These are phyloP conservation scores for Saccharomyces hybrid DNA, from an alignment of 1,139 yeast species.

Conservation along the genomic window DNA sequence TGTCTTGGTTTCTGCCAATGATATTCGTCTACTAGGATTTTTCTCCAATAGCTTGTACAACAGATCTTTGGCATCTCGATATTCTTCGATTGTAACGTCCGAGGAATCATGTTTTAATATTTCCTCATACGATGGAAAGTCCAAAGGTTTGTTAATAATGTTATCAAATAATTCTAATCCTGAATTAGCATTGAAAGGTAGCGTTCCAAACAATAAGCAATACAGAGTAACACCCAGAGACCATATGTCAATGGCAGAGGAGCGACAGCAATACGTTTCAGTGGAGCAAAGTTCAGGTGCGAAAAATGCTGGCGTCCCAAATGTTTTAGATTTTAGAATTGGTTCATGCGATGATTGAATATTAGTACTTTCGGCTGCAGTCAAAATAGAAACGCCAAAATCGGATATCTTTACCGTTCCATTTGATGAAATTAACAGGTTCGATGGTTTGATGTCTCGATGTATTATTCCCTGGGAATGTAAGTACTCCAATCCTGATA, in stretches of 20 bases:
- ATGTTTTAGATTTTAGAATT: slow-evolving; percentile 75
- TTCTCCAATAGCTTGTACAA: too few relatives aligned
- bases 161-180: slow-evolving; percentile 78
- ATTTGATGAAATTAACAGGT: slow-evolving; percentile 64
- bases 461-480: too few relatives aligned
- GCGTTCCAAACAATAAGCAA: slow-evolving; percentile 78
- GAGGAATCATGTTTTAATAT: too few relatives aligned
- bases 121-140: too few relatives aligned
- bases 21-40: slow-evolving; percentile 61
- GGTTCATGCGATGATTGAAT: slow-evolving; percentile 29
- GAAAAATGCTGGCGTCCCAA: slow-evolving; percentile 79
- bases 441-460: too few relatives aligned
- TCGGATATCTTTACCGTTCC: slow-evolving; percentile 95
- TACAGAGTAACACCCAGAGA: slow-evolving; percentile 90
- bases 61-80: too few relatives aligned
- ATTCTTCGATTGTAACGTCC: too few relatives aligned
- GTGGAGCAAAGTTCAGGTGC: slow-evolving; percentile 32
- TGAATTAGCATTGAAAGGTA: slow-evolving; percentile 88
- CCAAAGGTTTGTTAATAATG: too few relatives aligned
- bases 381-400: slow-evolving; percentile 96
- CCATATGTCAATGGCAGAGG: slow-evolving; percentile 96
- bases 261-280: too few relatives aligned
- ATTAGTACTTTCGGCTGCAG: slow-evolving; percentile 45
- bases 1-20: slow-evolving; percentile 62
- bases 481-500: too few relatives aligned